phyloP scores from a whole-genome alignment of 768 basidiomycete species.

The Amanita phalloides region DNA sequence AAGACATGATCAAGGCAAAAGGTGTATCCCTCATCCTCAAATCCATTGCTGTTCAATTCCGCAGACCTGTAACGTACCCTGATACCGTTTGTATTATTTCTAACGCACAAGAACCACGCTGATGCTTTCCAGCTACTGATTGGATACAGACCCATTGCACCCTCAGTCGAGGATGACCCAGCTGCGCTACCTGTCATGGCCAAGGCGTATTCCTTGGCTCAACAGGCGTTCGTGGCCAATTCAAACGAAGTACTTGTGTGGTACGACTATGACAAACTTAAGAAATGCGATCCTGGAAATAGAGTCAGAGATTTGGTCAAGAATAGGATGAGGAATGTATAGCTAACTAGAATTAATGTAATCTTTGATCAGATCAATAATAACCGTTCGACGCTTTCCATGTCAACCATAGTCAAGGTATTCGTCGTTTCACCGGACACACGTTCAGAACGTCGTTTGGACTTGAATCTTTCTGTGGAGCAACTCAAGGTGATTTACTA shows the following conservation, averaged over 20 bases:
- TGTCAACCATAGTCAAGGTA: slow-evolving; percentile 39
- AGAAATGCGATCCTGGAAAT: slow-evolving; percentile 54
- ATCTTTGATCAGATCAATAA: not conserved
- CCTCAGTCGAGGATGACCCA: slow-evolving; percentile 18
- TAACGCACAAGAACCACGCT: slow-evolving; percentile 1
- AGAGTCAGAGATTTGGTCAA: slow-evolving; percentile 26
- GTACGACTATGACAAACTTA: slow-evolving; percentile 65
- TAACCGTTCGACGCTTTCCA: not conserved
- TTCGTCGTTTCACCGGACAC: slow-evolving; percentile 85
- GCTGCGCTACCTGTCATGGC: slow-evolving; percentile 40
- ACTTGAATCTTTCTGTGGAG: slow-evolving; percentile 60
- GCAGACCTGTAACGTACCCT: slow-evolving; percentile 63
- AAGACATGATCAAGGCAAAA: slow-evolving; percentile 48
- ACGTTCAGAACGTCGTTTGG: slow-evolving; percentile 79
- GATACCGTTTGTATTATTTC: slow-evolving; percentile 48
- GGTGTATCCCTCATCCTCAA: slow-evolving; percentile 72
- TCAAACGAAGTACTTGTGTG: slow-evolving; percentile 60
- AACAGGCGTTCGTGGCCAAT: slow-evolving; percentile 52
- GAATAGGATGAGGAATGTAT: slow-evolving; percentile 9
- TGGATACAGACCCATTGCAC: slow-evolving; percentile 40
- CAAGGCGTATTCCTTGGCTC: slow-evolving; percentile 54
- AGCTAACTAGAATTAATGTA: not conserved
- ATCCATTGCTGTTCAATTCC: slow-evolving; percentile 55
- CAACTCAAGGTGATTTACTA: slow-evolving; percentile 62
- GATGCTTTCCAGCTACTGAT: slow-evolving; percentile 40